phyloP scores from a whole-genome alignment of 305 asterid genomes.

The Ruellia speciosa region DNA sequence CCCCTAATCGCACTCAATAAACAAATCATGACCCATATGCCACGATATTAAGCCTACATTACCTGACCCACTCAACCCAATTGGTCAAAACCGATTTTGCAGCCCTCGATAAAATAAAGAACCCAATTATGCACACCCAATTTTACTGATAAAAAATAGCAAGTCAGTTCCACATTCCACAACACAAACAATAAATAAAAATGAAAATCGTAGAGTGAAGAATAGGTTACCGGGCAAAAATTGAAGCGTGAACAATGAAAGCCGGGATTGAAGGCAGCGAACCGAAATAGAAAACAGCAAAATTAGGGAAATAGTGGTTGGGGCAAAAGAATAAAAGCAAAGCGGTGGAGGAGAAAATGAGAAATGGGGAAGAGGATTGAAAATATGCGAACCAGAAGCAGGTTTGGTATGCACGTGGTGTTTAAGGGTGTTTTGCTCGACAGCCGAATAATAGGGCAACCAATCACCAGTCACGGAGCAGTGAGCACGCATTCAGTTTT shows the following conservation, averaged over 20 bases:
- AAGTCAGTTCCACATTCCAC: not conserved
- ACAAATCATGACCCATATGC: not conserved
- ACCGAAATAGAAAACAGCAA: conserved; percentile 4
- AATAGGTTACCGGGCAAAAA: not conserved
- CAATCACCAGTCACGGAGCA: not conserved
- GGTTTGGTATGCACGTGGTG: conserved; percentile 29
- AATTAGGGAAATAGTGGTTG: no score
- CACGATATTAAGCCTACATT: not conserved
- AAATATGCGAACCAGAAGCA: conserved; percentile 53
- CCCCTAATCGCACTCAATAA: not conserved
- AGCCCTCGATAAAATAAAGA: no score
- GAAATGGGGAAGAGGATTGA: conserved; percentile 31
- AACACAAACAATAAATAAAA: no score
- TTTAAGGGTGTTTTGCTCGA: not conserved
- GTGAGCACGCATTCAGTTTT: no score
- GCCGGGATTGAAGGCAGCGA: no score
- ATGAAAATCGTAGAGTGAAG: no score
- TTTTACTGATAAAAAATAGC: not conserved
- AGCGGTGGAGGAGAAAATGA: conserved; percentile 15
- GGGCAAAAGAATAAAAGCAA: not conserved
- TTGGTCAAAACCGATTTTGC: no score
- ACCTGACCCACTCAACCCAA: not conserved
- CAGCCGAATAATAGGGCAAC: not conserved
- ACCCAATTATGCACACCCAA: no score
- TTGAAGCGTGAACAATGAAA: no score